Evolutionary conservation across 495 filamentous ascomycete species (phyloP).

Genomic region (Neurospora sp.): DNA sequence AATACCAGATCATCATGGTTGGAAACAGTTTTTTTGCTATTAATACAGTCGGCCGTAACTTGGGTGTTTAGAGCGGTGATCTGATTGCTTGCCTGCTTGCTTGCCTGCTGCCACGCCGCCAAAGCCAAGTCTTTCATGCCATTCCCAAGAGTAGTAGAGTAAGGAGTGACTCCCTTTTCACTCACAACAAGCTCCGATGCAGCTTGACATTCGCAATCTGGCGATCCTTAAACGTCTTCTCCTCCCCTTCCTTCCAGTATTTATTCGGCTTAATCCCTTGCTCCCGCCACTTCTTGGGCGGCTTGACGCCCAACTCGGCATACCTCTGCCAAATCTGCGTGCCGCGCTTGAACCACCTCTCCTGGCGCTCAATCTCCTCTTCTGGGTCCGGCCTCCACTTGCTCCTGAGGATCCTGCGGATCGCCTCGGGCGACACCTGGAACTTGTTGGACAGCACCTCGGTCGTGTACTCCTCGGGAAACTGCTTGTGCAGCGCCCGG

Average conservation of each 20-base stretch:
- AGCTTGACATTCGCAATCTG: neutral
- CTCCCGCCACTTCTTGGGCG: conserved; percentile 55
- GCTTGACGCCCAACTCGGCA: conserved; percentile 58
- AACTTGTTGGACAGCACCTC: conserved; percentile 67
- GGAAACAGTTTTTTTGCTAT: neutral
- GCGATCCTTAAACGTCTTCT: conserved; percentile 6
- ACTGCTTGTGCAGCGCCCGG: conserved; percentile 60
- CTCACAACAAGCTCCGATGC: neutral
- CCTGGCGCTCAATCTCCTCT: conserved; percentile 48
- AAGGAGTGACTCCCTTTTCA: neutral
- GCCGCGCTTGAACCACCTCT: conserved; percentile 71
- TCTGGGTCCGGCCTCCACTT: conserved; percentile 66
- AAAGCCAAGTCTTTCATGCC: neutral
- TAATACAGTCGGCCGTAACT: neutral
- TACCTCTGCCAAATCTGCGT: conserved; percentile 65
- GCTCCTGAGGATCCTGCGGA: conserved; percentile 74
- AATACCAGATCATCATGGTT: neutral
- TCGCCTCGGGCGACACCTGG: conserved; percentile 73
- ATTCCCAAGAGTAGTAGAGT: neutral
- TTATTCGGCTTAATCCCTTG: conserved; percentile 50
- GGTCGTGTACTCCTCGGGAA: conserved; percentile 68
- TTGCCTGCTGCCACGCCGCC: neutral
- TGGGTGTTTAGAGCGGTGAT: neutral
- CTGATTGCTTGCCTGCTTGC: neutral
- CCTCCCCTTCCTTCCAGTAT: conserved; percentile 21